Conservation (phyloP, 495 filamentous ascomycete genomes). For the Bathelium albidoporum region DNA sequence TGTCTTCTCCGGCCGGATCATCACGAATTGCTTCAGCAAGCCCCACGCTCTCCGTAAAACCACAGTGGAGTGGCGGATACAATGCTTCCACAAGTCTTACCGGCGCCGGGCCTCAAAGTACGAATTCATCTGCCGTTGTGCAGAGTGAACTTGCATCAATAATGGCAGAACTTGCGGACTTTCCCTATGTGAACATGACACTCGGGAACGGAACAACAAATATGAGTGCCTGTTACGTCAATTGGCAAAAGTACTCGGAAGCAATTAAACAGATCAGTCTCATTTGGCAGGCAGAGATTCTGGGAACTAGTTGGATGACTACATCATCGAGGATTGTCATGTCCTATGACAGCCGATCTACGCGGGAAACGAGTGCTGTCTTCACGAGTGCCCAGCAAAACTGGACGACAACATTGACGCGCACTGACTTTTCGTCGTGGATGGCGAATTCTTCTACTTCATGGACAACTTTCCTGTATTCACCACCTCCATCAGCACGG, state of each 20-base stretch:
- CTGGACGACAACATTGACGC: neutral
- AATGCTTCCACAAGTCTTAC: neutral
- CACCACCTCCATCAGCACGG: neutral
- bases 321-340: neutral
- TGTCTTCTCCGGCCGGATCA: neutral
- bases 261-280: neutral
- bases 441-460: neutral
- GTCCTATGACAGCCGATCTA: neutral
- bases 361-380: neutral
- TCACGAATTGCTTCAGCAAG: neutral
- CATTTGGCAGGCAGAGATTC: neutral
- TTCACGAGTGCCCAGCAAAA: conserved; percentile 1
- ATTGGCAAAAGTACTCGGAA: neutral
- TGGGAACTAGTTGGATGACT: neutral
- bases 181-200: neutral
- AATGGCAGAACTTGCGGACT: neutral
- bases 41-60: neutral
- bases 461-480: neutral
- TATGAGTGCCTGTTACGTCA: neutral
- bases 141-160: neutral
- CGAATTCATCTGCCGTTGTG: neutral
- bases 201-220: neutral
- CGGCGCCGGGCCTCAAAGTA: neutral
- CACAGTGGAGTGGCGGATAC: neutral
- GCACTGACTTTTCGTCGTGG: conserved; percentile 1